Base-by-base conservation (phyloP, 345 rosid species). In the Eucalyptus erythrocorys region DNA sequence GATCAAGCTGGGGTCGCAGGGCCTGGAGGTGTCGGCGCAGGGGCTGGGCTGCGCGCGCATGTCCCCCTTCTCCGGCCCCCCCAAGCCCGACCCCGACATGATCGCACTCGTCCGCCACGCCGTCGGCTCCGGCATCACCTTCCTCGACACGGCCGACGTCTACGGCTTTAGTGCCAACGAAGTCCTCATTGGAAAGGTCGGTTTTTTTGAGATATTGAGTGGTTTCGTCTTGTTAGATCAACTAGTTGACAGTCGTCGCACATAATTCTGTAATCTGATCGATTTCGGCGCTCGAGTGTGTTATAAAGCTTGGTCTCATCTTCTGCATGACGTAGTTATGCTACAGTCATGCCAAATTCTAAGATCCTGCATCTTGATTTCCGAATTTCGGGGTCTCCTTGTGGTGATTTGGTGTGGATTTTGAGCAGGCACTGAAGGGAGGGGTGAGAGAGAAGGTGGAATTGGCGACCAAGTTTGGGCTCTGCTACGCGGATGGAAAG, bases 401-500 rank as follows among this genome's bases (percentile, higher is more conserved):
- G 19, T n/a, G 37, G 34, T n/a, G 37, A 64, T 64, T 64, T n/a
- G 37, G 76, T 64, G 76, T 64, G 17, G 37, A n/a, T 30, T 64
- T 64, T 64, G 37, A 14, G 42, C 88, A 94, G 93, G 95, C 98
- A 86, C 86, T 95, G 89, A 93, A 94, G 86, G 96, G 93, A 89
- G 93, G 91, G 40, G 16, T 91, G 37, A 92, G 97, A 45, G 91
- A 91, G 48, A 94, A 86, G 79, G 95, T 93, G 82, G 94, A 94
- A 50, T 32, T 96, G 87, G 97, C 96, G 0, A 93, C 96, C 30
- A 95, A 95, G 48, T 95, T 94, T 40, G 96, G 95, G 1, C 24
- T 92, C 61, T 48, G 5, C 47, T 66, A 32, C 13, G 87, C 79
- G 32, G 94, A 89, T 6, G 95, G 94, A 30, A 91, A 86, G 6